These are phyloP conservation scores for Pholiota adiposa DNA, from an alignment of 1,284 basidiomycete species.

Conservation along the genomic window DNA sequence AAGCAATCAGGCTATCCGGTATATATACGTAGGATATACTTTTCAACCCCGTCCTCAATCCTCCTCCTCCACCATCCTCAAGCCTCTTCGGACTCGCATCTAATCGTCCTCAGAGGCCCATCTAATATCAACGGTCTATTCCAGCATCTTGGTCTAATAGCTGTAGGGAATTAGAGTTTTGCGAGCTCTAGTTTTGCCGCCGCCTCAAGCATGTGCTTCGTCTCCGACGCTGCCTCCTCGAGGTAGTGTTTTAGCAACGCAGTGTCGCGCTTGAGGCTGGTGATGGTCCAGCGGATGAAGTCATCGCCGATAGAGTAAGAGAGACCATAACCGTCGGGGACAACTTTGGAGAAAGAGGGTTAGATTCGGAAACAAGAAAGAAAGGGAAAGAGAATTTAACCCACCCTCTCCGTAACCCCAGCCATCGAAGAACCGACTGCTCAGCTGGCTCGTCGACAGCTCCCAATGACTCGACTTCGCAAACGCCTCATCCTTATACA, in stretches of 20 bases:
- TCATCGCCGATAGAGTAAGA: constrained; percentile 91
- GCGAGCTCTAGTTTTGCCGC: constrained; percentile 44
- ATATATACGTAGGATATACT: not conserved
- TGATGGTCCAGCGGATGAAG: constrained; percentile 93
- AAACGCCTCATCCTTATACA: constrained; percentile 84
- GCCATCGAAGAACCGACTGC: constrained; percentile 83
- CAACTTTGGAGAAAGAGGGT: constrained; percentile 52
- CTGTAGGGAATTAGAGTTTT: constrained; percentile 22
- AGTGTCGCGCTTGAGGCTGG: constrained; percentile 72
- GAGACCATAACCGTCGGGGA: constrained; percentile 91
- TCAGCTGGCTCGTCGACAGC: constrained; percentile 89
- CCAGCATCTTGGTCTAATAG: not conserved
- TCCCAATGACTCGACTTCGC: constrained; percentile 86
- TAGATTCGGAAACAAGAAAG: constrained; percentile 1
- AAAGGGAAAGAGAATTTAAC: constrained; percentile 22
- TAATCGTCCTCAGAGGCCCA: not conserved
- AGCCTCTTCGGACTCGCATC: too few species aligned
- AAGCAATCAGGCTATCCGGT: not conserved
- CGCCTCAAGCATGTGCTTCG: constrained; percentile 74
- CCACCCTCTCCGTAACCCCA: constrained; percentile 97
- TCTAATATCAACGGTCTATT: not conserved
- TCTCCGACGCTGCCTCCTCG: constrained; percentile 80
- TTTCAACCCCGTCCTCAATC: not conserved
- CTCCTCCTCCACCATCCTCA: too few species aligned
- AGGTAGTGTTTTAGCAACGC: constrained; percentile 74